Percentiles rank a stretch among this genome's conserved stretches.
phyloP scores from a whole-genome alignment of 192 early-diverging fungal genomes.

The Phycomyces nitens region DNA sequence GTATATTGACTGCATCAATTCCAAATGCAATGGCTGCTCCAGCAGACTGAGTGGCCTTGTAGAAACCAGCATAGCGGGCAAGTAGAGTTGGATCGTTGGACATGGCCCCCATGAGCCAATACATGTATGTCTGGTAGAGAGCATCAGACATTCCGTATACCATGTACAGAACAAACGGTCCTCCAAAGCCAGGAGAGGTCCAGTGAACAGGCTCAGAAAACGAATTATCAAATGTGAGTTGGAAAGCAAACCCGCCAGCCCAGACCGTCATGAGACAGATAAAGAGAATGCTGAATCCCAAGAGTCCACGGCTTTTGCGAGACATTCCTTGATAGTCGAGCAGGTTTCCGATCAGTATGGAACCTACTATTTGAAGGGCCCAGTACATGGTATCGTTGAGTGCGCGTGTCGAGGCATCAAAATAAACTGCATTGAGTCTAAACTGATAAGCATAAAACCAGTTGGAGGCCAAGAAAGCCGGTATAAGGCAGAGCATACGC shows the following conservation, averaged over 20 bases:
- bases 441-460: constrained; percentile 79
- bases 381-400: constrained; percentile 73
- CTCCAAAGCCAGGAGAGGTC: constrained; percentile 40
- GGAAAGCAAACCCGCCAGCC: constrained; percentile 57
- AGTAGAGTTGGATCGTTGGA: constrained; percentile 70
- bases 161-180: constrained; percentile 68
- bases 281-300: constrained; percentile 49
- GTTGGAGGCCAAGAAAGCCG: constrained; percentile 72
- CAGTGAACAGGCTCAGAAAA: constrained; percentile 48
- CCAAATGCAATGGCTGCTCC: constrained; percentile 75
- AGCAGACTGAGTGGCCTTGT: constrained; percentile 83
- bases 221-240: constrained; percentile 44
- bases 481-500: constrained; percentile 62
- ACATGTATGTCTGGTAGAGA: constrained; percentile 70
- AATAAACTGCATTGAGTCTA: constrained; percentile 60
- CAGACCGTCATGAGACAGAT: constrained; percentile 55
- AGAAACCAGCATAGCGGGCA: constrained; percentile 74
- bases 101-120: constrained; percentile 84
- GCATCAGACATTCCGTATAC: constrained; percentile 78
- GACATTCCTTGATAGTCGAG: constrained; percentile 54
- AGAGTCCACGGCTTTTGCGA: constrained; percentile 60
- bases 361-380: constrained; percentile 65
- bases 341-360: constrained; percentile 53
- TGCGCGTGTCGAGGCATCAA: constrained; percentile 63
- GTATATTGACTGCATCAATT: constrained; percentile 48